phyloP scores from a whole-genome alignment of 306 rosid species.

The Malus fusca region DNA sequence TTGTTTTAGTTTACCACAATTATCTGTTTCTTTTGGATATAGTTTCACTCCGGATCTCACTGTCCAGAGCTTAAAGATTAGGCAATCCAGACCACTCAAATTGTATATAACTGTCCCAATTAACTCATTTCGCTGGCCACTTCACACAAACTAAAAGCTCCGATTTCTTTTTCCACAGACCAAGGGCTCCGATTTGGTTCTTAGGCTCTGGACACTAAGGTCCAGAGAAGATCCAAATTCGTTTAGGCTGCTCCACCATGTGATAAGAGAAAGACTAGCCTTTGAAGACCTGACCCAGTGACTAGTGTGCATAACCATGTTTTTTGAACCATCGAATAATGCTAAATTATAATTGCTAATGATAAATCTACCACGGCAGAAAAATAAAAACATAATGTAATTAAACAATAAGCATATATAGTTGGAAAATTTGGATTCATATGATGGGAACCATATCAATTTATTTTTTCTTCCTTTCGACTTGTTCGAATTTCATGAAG shows the following conservation, averaged over 20 bases:
- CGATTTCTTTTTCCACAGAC: no score
- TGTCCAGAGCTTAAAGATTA: no score
- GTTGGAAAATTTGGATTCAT: neutral
- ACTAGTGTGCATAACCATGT: neutral
- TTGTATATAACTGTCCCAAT: rapidly evolving
- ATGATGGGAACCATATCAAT: neutral
- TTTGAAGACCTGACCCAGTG: neutral
- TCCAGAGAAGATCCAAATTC: no score
- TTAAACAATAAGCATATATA: neutral
- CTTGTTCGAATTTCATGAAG: neutral
- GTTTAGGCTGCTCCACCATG: neutral
- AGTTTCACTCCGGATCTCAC: no score
- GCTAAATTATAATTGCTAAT: neutral
- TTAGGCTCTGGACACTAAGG: no score
- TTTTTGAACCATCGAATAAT: neutral
- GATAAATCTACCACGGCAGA: neutral
- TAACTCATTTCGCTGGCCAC: no score
- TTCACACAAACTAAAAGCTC: no score
- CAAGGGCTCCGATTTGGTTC: no score
- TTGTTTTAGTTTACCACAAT: no score
- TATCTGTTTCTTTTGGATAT: no score
- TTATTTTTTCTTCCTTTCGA: neutral
- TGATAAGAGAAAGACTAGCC: neutral
- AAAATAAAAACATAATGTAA: neutral
- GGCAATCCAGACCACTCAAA: no score